phyloP scores from a whole-genome alignment of 805 yeast genomes.

The Saturnispora halmiae region DNA sequence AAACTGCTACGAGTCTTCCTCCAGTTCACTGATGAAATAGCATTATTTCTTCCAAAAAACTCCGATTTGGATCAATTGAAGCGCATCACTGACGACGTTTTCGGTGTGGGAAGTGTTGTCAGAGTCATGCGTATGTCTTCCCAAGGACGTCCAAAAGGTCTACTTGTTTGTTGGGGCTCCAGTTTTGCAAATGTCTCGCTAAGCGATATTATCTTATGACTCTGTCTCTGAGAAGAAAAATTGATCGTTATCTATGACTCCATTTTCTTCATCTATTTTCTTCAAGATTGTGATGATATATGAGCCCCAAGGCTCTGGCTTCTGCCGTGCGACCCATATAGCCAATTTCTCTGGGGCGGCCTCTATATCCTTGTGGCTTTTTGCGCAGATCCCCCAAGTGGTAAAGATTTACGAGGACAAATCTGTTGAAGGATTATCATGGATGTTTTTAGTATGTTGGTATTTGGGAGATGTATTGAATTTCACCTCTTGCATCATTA shows the following conservation, averaged over 20 bases:
- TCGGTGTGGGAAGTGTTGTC: constrained; percentile 27
- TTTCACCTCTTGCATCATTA: constrained; percentile 39
- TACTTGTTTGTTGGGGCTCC: constrained; percentile 54
- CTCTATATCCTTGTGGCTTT: constrained; percentile 54
- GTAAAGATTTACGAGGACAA: constrained; percentile 46
- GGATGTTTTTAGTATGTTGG: constrained; percentile 54
- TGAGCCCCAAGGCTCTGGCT: neutral
- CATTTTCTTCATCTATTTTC: too few species aligned
- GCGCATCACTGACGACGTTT: constrained; percentile 35
- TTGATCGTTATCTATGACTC: too few species aligned
- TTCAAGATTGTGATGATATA: neutral
- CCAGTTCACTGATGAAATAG: constrained; percentile 38
- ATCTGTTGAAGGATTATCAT: constrained; percentile 61
- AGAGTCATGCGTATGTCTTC: constrained; percentile 9
- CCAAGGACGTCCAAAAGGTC: constrained; percentile 41
- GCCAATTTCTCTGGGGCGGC: constrained; percentile 27
- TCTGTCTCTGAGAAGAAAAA: too few species aligned
- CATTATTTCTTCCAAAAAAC: constrained; percentile 55
- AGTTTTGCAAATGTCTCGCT: constrained; percentile 24
- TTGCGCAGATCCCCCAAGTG: constrained; percentile 70
- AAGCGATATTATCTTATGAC: constrained; percentile 1
- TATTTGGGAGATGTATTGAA: constrained; percentile 54
- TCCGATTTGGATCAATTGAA: constrained; percentile 44
- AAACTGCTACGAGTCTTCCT: constrained; percentile 34
- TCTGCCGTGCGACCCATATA: constrained; percentile 15